Evolutionary conservation across 2,329 filamentous ascomycete genomes (phyloP).

Genomic region (Dactylellina cionopaga): DNA sequence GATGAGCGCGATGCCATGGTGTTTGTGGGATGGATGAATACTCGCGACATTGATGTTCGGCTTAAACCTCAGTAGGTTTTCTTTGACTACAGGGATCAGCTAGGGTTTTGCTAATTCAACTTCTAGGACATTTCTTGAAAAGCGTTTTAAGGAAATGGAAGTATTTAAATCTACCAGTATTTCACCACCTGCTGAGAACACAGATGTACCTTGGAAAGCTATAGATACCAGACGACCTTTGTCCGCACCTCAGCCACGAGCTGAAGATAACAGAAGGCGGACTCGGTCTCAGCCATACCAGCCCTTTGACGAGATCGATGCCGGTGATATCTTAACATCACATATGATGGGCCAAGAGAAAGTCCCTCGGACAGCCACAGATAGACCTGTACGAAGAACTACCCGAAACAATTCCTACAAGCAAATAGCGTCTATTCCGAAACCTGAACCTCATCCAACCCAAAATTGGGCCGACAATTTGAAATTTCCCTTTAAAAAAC

Average conservation of each 20-base stretch:
- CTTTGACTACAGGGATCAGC: not conserved
- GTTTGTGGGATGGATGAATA: constrained; percentile 9
- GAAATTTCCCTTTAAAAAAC: constrained; percentile 57
- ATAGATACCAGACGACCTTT: not conserved
- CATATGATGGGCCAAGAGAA: constrained; percentile 38
- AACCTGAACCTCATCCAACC: constrained; percentile 19
- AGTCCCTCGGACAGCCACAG: not conserved
- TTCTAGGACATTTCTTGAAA: not conserved
- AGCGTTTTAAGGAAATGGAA: constrained; percentile 6
- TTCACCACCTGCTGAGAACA: not conserved
- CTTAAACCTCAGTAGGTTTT: not conserved
- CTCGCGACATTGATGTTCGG: not conserved
- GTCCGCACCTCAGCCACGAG: not conserved
- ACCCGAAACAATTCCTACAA: not conserved
- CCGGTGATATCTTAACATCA: constrained; percentile 60
- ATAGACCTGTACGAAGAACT: constrained; percentile 1
- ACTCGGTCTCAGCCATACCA: not conserved
- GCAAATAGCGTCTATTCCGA: constrained; percentile 3
- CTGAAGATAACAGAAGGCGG: constrained; percentile 7
- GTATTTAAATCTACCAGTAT: not conserved
- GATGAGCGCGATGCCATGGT: not conserved
- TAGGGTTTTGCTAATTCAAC: not conserved
- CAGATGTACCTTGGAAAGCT: not conserved
- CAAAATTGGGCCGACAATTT: constrained; percentile 22
- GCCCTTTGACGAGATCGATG: constrained; percentile 61